Evolutionary conservation across 306 rosid genomes (phyloP).

Genomic region (Dalbergia oliveri): DNA sequence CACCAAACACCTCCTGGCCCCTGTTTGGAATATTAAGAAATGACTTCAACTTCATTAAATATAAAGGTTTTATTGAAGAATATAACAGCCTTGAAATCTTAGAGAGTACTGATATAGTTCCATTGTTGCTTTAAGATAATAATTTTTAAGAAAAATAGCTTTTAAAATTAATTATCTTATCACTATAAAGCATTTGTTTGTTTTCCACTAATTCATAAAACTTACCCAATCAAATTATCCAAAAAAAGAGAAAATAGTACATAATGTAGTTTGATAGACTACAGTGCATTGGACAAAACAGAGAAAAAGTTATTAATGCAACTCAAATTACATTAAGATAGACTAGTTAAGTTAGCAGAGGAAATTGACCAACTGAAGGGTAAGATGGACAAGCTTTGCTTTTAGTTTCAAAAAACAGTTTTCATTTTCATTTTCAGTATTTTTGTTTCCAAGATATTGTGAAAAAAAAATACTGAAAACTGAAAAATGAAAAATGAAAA

Average conservation of each 20-base stretch:
- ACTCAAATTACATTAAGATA: not conserved
- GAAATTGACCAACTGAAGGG: slow-evolving; percentile 17
- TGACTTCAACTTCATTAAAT: slow-evolving; percentile 36
- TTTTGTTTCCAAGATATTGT: too few relatives aligned
- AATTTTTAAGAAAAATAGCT: slow-evolving; percentile 13
- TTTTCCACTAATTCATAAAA: slow-evolving; percentile 10
- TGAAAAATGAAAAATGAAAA: too few relatives aligned
- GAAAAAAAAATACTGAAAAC: too few relatives aligned
- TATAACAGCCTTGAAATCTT: slow-evolving; percentile 23
- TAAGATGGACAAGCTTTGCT: not conserved
- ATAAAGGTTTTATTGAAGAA: slow-evolving; percentile 7
- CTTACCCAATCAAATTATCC: slow-evolving; percentile 16
- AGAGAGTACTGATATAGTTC: not conserved
- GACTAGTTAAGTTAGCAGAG: slow-evolving; percentile 3
- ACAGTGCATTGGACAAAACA: slow-evolving; percentile 19
- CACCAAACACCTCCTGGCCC: slow-evolving; percentile 99
- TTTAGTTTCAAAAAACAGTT: too few relatives aligned
- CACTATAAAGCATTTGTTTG: slow-evolving; percentile 13
- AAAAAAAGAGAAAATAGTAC: not conserved
- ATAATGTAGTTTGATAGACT: slow-evolving; percentile 10
- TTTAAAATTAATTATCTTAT: slow-evolving; percentile 14
- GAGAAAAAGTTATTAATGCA: not conserved
- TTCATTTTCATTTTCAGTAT: too few relatives aligned
- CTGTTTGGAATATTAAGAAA: slow-evolving; percentile 60
- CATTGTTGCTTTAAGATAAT: slow-evolving; percentile 10